These are phyloP conservation scores for Suillus subaureus DNA, from an alignment of 768 basidiomycete genomes.

Conservation along the genomic window DNA sequence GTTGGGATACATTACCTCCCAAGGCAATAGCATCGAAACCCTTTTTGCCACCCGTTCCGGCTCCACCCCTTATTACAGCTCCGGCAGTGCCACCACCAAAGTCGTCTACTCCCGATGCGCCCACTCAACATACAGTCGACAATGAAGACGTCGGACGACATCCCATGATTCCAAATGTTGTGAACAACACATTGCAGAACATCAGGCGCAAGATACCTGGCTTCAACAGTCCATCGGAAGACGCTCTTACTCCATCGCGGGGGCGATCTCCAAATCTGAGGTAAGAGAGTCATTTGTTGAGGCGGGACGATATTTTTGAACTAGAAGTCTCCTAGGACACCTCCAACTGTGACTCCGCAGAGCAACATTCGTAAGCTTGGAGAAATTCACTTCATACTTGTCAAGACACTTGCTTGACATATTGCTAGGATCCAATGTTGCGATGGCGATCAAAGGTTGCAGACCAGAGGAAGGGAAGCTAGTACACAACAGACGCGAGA, in stretches of 20 bases:
- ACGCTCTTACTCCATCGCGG: background rate
- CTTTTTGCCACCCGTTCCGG: slow-evolving; percentile 7
- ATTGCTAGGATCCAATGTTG: slow-evolving; percentile 55
- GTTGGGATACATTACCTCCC: slow-evolving; percentile 18
- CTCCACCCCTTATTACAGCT: slow-evolving; percentile 13
- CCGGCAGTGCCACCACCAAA: slow-evolving; percentile 9
- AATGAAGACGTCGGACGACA: slow-evolving; percentile 5
- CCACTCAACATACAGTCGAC: slow-evolving; percentile 6
- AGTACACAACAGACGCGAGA: slow-evolving; percentile 63
- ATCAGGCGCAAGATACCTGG: slow-evolving; percentile 27
- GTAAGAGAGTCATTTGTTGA: background rate
- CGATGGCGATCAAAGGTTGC: slow-evolving; percentile 74
- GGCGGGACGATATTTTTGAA: background rate
- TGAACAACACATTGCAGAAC: slow-evolving; percentile 27
- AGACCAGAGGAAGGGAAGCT: slow-evolving; percentile 64
- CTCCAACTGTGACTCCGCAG: slow-evolving; percentile 41
- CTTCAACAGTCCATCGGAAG: slow-evolving; percentile 16
- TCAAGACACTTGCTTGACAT: slow-evolving; percentile 11
- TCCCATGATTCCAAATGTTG: slow-evolving; percentile 6
- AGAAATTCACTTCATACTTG: background rate
- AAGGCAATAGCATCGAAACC: slow-evolving; percentile 1
- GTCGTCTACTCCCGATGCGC: slow-evolving; percentile 1
- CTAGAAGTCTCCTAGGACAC: slow-evolving; percentile 14
- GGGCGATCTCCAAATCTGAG: background rate
- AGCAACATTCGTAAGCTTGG: slow-evolving; percentile 42